Evolutionary conservation across 805 yeast genomes (phyloP), one percentile per base, ranked within the genome.

Genomic region (Candida succiphila): DNA sequence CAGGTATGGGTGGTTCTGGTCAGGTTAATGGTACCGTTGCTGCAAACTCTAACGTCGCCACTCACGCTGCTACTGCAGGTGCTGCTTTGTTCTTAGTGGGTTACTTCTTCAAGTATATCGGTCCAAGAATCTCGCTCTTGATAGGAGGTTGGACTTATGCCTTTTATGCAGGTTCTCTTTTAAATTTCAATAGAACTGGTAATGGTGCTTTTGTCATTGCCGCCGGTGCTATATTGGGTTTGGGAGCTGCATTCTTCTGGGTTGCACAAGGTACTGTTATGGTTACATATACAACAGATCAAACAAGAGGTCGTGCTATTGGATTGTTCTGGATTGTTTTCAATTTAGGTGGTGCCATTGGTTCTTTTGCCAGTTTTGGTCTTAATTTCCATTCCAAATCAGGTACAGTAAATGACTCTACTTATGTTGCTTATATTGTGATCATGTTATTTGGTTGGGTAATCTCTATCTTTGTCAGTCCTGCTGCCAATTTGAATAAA

Each of bases 311-410:
- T 27, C 50, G 52, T 22, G 73, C 69, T 31, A 61, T 72, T 29
- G 65, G 67, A 62, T 52, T 63, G 14, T 72, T 71, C 50, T 72
- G 78, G 78, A 60, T 69, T 39, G 69, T 72, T 36, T 72, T 72
- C 60, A 70, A 71, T 52, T 53, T 69, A 38, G 78, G 78, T 45
- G 72, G 72, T 7, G 76, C 72, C 33, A 66, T 72, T 39, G 78
- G 78, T 25, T 51, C 69, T 13, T 53, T 69, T 29, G 63, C 72
- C 38, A 74, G 77, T n/a, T 61, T 72, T 46, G 72, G 62, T 28
- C 60, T 67, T 43, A 70, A 67, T 44, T 48, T 69, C 45, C 46
- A 67, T 33, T 56, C 58, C 33, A 49, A 49, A 14, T 52, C 49
- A 9, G 42, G 49, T 21, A 52, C 63, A n/a, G 54, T 54, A 10